Evolutionary conservation across 441 rosid genomes (phyloP).

Genomic region (Adansonia grandidieri): DNA sequence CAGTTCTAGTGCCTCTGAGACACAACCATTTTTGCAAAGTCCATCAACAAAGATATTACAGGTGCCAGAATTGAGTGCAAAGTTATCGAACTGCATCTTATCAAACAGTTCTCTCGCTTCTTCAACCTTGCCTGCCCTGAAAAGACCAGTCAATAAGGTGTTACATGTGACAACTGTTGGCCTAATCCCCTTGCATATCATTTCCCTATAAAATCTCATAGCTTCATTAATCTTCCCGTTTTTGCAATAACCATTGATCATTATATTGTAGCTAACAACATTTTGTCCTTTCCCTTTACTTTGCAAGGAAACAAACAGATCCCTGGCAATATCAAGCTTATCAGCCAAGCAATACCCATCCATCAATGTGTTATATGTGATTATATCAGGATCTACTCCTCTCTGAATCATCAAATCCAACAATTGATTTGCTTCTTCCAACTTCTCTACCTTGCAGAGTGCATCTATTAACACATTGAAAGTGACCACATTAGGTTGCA

Average conservation of each 20-base stretch:
- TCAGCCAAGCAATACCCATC: constrained; percentile 38
- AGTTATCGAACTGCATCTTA: constrained; percentile 24
- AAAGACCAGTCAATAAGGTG: constrained; percentile 35
- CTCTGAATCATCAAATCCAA: constrained; percentile 37
- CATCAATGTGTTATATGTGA: constrained; percentile 36
- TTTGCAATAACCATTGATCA: constrained; percentile 41
- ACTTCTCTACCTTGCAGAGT: constrained; percentile 34
- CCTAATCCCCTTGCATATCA: constrained; percentile 31
- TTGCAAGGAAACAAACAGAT: constrained; percentile 26
- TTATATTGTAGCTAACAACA: constrained; percentile 36
- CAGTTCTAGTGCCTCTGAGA: constrained; percentile 30
- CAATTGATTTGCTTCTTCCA: constrained; percentile 35
- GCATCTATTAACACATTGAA: constrained; percentile 38
- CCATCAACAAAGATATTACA: constrained; percentile 34
- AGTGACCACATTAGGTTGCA: constrained; percentile 36
- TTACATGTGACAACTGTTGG: constrained; percentile 37
- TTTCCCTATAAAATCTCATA: constrained; percentile 29
- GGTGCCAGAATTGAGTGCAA: constrained; percentile 27
- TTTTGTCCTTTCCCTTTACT: constrained; percentile 30
- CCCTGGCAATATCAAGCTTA: constrained; percentile 31
- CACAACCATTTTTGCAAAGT: constrained; percentile 38
- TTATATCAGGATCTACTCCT: constrained; percentile 30
- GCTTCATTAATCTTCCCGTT: constrained; percentile 30
- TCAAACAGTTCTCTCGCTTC: constrained; percentile 34
- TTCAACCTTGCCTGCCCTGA: constrained; percentile 20